A percentile compares a stretch with the other conserved stretches of the same genome.
These are phyloP conservation scores for Suillus lakei DNA, from an alignment of 768 basidiomycete species.

Conservation along the genomic window DNA sequence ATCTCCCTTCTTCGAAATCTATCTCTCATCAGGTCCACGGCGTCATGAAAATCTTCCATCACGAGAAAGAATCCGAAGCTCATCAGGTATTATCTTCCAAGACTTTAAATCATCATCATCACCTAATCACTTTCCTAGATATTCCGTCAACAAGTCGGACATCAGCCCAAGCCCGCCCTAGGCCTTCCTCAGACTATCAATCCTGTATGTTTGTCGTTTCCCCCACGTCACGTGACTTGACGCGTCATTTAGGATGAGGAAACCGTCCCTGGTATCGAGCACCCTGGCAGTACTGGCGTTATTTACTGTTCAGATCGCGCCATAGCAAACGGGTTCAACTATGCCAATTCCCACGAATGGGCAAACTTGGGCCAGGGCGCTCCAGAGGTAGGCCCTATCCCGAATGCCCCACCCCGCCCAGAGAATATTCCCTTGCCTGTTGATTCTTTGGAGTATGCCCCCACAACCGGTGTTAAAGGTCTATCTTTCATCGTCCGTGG, in stretches of 20 bases:
- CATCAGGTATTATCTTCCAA: slow-evolving; percentile 59
- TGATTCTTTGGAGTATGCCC: slow-evolving; percentile 88
- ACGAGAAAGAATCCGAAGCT: slow-evolving; percentile 87
- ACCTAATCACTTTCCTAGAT: slow-evolving; percentile 52
- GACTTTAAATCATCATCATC: neutral
- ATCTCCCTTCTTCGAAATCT: slow-evolving; percentile 30
- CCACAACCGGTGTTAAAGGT: slow-evolving; percentile 92
- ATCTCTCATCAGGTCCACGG: slow-evolving; percentile 61
- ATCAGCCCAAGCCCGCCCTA: slow-evolving; percentile 63
- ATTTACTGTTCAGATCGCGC: slow-evolving; percentile 94
- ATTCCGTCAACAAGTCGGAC: slow-evolving; percentile 73
- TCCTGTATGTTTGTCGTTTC: slow-evolving; percentile 49
- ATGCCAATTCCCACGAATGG: slow-evolving; percentile 80
- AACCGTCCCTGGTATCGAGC: slow-evolving; percentile 86
- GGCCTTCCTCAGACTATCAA: slow-evolving; percentile 66
- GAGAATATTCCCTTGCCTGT: slow-evolving; percentile 64
- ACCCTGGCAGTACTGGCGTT: slow-evolving; percentile 67
- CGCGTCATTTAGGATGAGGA: slow-evolving; percentile 68
- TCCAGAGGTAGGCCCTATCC: slow-evolving; percentile 86
- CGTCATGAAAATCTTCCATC: slow-evolving; percentile 66
- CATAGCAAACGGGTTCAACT: slow-evolving; percentile 93
- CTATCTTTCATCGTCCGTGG: slow-evolving; percentile 1
- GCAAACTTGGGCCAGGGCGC: slow-evolving; percentile 92
- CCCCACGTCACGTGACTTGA: slow-evolving; percentile 7
- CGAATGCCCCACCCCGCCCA: slow-evolving; percentile 71